Evolutionary conservation across 108 stramenopile species (phyloP).

Genomic region (Nannochloropsis gaditana): DNA sequence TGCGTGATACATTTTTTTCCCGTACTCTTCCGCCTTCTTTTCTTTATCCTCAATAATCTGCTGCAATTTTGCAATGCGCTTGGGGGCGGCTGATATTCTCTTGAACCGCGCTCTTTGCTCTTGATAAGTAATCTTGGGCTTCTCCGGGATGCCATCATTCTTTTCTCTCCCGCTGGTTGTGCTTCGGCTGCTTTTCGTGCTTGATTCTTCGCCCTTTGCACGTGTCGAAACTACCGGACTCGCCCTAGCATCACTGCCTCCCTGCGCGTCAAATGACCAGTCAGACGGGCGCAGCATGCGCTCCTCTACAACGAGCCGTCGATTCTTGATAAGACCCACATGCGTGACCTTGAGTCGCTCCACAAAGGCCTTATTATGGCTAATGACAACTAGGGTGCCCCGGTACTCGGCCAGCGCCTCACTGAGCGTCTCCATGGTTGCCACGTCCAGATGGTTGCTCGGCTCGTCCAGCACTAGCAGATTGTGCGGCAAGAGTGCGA

Average conservation of each 20-base stretch:
- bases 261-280: constrained; percentile 62
- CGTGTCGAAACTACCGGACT: background rate
- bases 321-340: constrained; percentile 72
- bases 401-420: constrained; percentile 48
- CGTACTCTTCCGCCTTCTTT: constrained; percentile 59
- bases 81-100: constrained; percentile 37
- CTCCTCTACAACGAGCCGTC: constrained; percentile 63
- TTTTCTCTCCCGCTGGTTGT: background rate
- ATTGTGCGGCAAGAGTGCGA: constrained; percentile 51
- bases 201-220: background rate
- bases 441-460: constrained; percentile 61
- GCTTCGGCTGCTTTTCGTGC: background rate
- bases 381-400: constrained; percentile 67
- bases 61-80: constrained; percentile 68
- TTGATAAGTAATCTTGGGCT: background rate
- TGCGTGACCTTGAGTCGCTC: constrained; percentile 76
- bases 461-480: constrained; percentile 59
- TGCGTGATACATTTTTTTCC: constrained; percentile 67
- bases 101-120: background rate
- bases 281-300: constrained; percentile 64
- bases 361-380: constrained; percentile 82
- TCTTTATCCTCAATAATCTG: constrained; percentile 64
- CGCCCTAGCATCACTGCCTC: background rate
- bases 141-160: background rate
- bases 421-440: constrained; percentile 63